Base-by-base conservation (phyloP, 2,329 filamentous ascomycete species). In the Epichloe glyceriae region DNA sequence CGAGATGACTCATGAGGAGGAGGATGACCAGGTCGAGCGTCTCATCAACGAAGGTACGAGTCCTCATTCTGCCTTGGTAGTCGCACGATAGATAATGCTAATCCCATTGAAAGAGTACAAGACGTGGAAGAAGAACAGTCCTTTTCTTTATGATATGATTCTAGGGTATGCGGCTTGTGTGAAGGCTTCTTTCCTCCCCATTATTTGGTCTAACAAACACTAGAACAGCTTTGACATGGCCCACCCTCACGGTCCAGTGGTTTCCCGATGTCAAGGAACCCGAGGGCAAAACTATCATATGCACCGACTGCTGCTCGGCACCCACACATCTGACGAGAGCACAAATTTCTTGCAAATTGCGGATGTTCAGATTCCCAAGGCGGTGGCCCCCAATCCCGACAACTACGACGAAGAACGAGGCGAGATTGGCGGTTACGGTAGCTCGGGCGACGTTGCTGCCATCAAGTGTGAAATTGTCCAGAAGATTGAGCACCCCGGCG, bases 111-210 rank as follows among this genome's bases (percentile, higher is more conserved):
- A 17, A 89, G 93, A 98, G 68, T 98, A 98, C 79, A 98, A 98
- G 69, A 96, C 91, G 58, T 98, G 93, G 93, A 98, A 98, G 78
- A 98, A 98, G 76, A 98, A 98, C 70, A 88, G 87, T 57, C 90
- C 93, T 3, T 97, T 97, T 64, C 85, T 98, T 60, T 98, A 98
- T 68, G 93, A 98, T 67, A 88, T 96, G 82, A 93, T 98, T 57
- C 77, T 97, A 56, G 90, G 83, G 82, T 83, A 68, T 17, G 52
- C 19, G 2, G 11, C 7, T 14, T 12, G 11, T n/a, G 30, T 4
- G 5, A 30, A 35, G 26, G 22, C 14, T 41, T 26, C 8, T 40
- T 15, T 15, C 2, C 14, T 26, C 11, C 4, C 26, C 45, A 35
- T 46, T 22, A 55, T 60, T 33, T 11, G 8, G n/a, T 15, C 48